phyloP scores from a whole-genome alignment of 2,329 filamentous ascomycete species.

The Botrytis fragariae region DNA sequence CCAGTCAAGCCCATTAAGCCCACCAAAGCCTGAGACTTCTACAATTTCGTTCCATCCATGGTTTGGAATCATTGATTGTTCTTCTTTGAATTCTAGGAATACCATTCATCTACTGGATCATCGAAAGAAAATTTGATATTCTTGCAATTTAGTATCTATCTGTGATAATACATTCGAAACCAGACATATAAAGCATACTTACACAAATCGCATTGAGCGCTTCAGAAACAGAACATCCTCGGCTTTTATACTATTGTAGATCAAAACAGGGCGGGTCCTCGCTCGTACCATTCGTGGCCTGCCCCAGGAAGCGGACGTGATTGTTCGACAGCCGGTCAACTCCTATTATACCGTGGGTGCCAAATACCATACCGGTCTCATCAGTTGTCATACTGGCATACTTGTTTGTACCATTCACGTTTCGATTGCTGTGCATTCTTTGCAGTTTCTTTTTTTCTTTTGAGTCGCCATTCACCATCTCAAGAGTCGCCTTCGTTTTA shows the following conservation, averaged over 20 bases:
- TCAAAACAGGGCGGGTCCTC: conserved; percentile 18
- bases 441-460: neutral
- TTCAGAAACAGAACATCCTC: conserved; percentile 13
- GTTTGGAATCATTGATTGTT: conserved; percentile 8
- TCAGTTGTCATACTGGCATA: conserved; percentile 9
- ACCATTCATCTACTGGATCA: neutral
- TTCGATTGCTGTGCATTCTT: conserved; percentile 14
- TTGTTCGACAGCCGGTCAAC: conserved; percentile 13
- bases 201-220: conserved; percentile 9
- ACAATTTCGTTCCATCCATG: neutral
- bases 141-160: neutral
- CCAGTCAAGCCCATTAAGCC: neutral
- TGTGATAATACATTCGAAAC: neutral
- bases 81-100: neutral
- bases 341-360: conserved; percentile 13
- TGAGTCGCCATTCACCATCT: neutral
- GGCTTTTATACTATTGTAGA: conserved; percentile 14
- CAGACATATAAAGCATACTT: neutral
- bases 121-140: neutral
- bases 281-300: conserved; percentile 18
- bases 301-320: conserved; percentile 13
- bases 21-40: neutral
- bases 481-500: conserved; percentile 8
- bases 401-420: conserved; percentile 1
- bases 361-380: neutral